phyloP scores from a whole-genome alignment of 257 asterid genomes.

The Misopates orontium region DNA sequence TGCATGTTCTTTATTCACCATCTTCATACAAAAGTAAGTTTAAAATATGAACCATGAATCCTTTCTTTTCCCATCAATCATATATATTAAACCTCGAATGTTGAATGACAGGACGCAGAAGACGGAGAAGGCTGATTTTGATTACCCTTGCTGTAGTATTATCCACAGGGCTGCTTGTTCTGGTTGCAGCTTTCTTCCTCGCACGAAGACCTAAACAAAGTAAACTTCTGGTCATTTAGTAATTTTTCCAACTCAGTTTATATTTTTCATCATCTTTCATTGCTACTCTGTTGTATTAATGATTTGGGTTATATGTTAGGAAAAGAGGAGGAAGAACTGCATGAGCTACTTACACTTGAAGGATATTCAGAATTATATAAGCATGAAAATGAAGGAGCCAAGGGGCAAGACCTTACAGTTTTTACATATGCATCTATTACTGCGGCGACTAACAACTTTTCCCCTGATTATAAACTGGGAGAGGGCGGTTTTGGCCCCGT shows the following conservation, averaged over 20 bases:
- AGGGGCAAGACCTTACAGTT: conserved; percentile 28
- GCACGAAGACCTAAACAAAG: conserved; percentile 30
- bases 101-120: conserved; percentile 29
- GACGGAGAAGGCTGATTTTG: conserved; percentile 24
- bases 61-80: too few species aligned
- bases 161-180: conserved; percentile 20
- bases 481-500: conserved; percentile 52
- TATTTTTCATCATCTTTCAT: neutral
- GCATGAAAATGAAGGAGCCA: conserved; percentile 22
- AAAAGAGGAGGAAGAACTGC: conserved; percentile 7
- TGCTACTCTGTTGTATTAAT: neutral
- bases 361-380: neutral
- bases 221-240: neutral
- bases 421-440: conserved; percentile 31
- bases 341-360: conserved; percentile 16
- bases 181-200: conserved; percentile 21
- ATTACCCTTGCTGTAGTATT: conserved; percentile 29
- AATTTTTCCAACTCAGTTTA: neutral
- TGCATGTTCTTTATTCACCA: conserved; percentile 25
- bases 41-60: too few species aligned
- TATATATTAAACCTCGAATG: neutral
- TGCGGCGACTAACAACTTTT: conserved; percentile 38
- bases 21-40: conserved; percentile 21
- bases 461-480: conserved; percentile 37
- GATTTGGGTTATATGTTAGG: conserved; percentile 25